Evolutionary conservation across 495 filamentous ascomycete species (phyloP).

Genomic region (Talaromyces liani): DNA sequence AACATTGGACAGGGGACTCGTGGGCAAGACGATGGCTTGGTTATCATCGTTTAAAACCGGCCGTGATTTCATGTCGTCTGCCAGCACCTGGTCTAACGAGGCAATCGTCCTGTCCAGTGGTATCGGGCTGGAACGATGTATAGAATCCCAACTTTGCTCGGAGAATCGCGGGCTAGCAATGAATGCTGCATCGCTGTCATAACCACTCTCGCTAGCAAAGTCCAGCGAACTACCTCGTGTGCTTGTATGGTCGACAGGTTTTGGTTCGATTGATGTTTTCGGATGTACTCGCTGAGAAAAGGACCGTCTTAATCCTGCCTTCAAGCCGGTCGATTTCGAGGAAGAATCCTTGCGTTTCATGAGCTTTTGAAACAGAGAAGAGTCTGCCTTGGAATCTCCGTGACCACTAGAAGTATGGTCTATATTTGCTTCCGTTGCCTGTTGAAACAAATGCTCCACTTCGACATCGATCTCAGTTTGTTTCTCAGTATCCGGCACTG

Average conservation of each 20-base stretch:
- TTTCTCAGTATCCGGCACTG: not conserved
- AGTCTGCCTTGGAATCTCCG: not conserved
- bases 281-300: not conserved
- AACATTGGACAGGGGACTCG: not conserved
- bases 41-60: not conserved
- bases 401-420: not conserved
- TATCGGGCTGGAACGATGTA: not conserved
- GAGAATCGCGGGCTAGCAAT: conserved; percentile 25
- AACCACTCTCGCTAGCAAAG: conserved; percentile 34
- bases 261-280: not conserved
- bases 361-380: not conserved
- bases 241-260: not conserved
- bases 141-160: conserved; percentile 5
- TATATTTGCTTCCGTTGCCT: not conserved
- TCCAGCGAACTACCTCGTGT: conserved; percentile 12
- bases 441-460: not conserved
- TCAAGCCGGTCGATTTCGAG: not conserved
- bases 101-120: not conserved
- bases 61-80: not conserved
- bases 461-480: not conserved
- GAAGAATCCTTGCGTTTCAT: not conserved
- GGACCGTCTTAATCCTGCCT: not conserved
- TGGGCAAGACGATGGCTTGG: not conserved
- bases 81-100: not conserved
- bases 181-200: conserved; percentile 40